Evolutionary conservation across 2,329 filamentous ascomycete genomes (phyloP).

Genomic region (Calonectria hongkongensis): DNA sequence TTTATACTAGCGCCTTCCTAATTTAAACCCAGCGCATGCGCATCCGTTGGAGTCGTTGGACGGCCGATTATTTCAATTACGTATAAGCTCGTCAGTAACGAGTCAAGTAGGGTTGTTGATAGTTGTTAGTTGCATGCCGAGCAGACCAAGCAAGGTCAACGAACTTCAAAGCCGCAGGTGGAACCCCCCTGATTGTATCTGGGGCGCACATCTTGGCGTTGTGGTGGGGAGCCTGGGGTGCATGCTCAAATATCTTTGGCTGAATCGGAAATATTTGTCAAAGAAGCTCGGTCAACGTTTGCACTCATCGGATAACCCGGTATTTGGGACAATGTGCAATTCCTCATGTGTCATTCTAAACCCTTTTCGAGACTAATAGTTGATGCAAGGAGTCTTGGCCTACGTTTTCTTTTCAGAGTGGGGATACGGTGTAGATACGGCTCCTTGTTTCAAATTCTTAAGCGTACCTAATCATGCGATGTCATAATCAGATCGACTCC

Average conservation of each 20-base stretch:
- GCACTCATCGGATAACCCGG: background rate
- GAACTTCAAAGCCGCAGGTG: background rate
- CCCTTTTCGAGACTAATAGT: too few species aligned
- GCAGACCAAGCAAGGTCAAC: background rate
- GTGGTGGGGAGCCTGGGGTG: conserved; percentile 6
- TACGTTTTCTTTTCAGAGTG: background rate
- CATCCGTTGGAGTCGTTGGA: background rate
- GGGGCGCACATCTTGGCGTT: conserved; percentile 11
- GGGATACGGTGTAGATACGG: background rate
- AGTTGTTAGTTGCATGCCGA: conserved; percentile 9
- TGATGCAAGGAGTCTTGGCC: background rate
- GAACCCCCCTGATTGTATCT: conserved; percentile 4
- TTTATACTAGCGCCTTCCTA: conserved; percentile 3
- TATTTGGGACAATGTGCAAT: background rate
- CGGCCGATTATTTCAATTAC: background rate
- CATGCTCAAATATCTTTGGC: conserved; percentile 7
- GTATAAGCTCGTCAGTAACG: background rate
- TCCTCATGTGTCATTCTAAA: background rate
- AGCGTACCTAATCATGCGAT: background rate
- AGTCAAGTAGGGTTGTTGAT: background rate
- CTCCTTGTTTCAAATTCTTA: background rate
- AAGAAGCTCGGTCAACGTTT: conserved; percentile 1
- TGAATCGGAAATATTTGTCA: background rate
- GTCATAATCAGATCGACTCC: conserved; percentile 6
- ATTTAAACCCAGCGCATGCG: background rate